Conservation (phyloP, 1,284 basidiomycete genomes). For the Puccinia hordei region DNA sequence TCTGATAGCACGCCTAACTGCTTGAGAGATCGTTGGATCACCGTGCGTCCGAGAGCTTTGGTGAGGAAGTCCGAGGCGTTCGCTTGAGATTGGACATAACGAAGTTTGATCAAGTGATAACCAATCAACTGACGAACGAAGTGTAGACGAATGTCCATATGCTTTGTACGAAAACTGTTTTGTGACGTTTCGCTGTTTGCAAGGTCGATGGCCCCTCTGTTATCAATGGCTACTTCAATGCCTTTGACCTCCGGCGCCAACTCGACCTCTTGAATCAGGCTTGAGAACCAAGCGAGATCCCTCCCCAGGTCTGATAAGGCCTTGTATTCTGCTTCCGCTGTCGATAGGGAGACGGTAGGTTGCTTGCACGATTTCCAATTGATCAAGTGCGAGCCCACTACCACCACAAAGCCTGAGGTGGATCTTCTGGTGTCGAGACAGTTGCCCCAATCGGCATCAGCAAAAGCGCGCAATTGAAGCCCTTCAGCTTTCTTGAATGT, state of each 20-base stretch:
- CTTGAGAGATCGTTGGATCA: no score
- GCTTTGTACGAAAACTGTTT: background rate
- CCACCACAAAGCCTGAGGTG: background rate
- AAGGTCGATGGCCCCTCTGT: background rate
- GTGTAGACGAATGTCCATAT: background rate
- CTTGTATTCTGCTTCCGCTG: background rate
- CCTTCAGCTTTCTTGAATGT: no score
- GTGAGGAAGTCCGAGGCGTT: background rate
- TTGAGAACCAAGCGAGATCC: background rate
- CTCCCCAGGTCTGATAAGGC: background rate
- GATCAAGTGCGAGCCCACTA: background rate
- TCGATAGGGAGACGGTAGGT: background rate
- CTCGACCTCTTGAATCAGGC: background rate
- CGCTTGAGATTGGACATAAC: background rate
- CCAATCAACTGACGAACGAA: background rate
- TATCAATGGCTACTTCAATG: background rate
- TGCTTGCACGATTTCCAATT: background rate
- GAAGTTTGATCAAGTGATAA: background rate
- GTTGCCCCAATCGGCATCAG: background rate
- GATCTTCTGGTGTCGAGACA: background rate
- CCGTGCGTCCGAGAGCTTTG: background rate
- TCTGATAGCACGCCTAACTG: no score
- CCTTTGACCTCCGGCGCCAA: no score
- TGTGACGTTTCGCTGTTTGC: background rate
- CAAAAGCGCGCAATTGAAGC: background rate